phyloP scores from a whole-genome alignment of 106 monocot genomes.

The Platanthera guangdongensis region DNA sequence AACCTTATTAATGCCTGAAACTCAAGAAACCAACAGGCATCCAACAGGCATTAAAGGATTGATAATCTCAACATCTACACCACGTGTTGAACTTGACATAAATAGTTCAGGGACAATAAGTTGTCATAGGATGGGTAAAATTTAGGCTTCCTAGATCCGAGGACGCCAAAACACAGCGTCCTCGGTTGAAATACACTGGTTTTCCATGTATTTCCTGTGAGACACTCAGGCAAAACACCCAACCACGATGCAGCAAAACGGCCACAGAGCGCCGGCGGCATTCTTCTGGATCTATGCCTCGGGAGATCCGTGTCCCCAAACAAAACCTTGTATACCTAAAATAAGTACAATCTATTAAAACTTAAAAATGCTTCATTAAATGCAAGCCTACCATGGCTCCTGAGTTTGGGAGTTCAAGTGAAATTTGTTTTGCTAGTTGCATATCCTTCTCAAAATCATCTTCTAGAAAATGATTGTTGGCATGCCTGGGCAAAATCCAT shows the following conservation, averaged over 20 bases:
- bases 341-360: not conserved
- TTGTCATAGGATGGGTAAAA: not conserved
- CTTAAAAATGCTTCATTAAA: not conserved
- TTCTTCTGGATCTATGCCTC: too few relatives aligned
- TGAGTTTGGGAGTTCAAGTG: constrained; percentile 49
- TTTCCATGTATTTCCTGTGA: too few relatives aligned
- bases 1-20: not conserved
- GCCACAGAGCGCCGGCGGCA: too few relatives aligned
- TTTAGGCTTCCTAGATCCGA: not conserved
- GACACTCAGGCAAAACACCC: too few relatives aligned
- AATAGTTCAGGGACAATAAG: not conserved
- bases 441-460: constrained; percentile 60
- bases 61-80: not conserved
- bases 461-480: constrained; percentile 67
- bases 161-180: too few relatives aligned
- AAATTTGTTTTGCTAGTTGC: constrained; percentile 60
- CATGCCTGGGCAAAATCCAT: constrained; percentile 52
- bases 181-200: too few relatives aligned
- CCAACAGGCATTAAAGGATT: not conserved
- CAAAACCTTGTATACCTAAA: not conserved
- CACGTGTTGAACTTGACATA: not conserved
- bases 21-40: not conserved
- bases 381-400: constrained; percentile 14
- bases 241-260: too few relatives aligned
- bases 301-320: too few relatives aligned